These are phyloP conservation scores for Ophiosphaerella narmari DNA, from an alignment of 2,329 filamentous ascomycete genomes.

Conservation along the genomic window DNA sequence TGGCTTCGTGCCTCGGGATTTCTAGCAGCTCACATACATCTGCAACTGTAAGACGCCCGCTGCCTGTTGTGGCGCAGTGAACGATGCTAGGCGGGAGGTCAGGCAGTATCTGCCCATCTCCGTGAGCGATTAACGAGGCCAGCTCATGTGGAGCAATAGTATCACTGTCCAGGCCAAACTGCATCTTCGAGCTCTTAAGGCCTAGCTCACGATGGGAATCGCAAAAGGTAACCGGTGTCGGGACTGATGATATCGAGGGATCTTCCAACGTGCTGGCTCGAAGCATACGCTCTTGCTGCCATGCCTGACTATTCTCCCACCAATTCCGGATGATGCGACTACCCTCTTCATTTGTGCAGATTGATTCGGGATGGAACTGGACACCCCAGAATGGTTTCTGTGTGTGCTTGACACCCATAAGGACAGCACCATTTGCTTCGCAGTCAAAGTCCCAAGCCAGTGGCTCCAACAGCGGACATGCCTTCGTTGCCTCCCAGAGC, in stretches of 20 bases:
- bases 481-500: conserved; percentile 46
- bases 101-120: conserved; percentile 27
- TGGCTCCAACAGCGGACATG: conserved; percentile 47
- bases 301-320: conserved; percentile 68
- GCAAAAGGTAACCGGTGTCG: conserved; percentile 21
- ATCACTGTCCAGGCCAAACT: conserved; percentile 14
- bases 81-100: conserved; percentile 34
- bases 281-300: conserved; percentile 46
- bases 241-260: conserved; percentile 8
- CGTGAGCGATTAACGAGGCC: conserved; percentile 33
- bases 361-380: conserved; percentile 89
- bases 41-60: conserved; percentile 42
- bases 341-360: conserved; percentile 75
- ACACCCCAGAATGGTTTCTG: conserved; percentile 79
- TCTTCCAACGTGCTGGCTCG: conserved; percentile 11
- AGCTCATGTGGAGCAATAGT: conserved; percentile 26
- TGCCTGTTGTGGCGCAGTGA: conserved; percentile 41
- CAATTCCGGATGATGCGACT: conserved; percentile 72
- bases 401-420: conserved; percentile 78
- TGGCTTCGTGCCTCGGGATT: conserved; percentile 41
- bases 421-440: conserved; percentile 57
- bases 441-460: conserved; percentile 56
- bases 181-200: conserved; percentile 10
- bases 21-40: conserved; percentile 45
- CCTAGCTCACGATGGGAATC: conserved; percentile 25